phyloP scores from a whole-genome alignment of 345 rosid genomes.

The Camelina neglecta region DNA sequence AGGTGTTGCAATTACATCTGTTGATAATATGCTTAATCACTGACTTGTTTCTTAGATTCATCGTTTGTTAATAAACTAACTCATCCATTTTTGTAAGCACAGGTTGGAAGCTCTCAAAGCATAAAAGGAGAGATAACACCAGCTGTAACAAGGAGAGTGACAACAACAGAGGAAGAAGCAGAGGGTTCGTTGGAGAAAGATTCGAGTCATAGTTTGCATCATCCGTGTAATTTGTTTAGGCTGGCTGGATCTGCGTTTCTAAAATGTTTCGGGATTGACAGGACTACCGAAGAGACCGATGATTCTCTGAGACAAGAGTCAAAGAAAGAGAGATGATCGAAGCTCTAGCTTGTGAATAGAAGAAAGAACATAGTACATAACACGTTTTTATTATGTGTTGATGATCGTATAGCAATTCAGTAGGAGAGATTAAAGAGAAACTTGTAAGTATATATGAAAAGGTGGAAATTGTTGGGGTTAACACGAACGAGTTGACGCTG shows the following conservation, averaged over 20 bases:
- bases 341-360: constrained; percentile 30
- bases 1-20: constrained; percentile 6
- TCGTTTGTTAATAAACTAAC: background rate
- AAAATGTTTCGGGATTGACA: constrained; percentile 39
- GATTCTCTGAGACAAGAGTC: constrained; percentile 38
- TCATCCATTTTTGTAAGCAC: background rate
- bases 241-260: constrained; percentile 43
- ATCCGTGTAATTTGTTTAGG: constrained; percentile 43
- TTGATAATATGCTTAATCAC: background rate
- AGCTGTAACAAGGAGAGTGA: constrained; percentile 34
- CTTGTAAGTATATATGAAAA: constrained; percentile 19
- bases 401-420: constrained; percentile 16
- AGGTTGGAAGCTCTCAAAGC: constrained; percentile 34
- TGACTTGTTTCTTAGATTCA: background rate
- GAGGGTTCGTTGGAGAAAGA: constrained; percentile 29
- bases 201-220: constrained; percentile 21
- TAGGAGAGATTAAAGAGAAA: constrained; percentile 32
- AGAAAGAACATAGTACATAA: constrained; percentile 17
- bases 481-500: constrained; percentile 30
- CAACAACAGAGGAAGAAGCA: constrained; percentile 23
- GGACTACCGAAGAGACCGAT: constrained; percentile 26
- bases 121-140: constrained; percentile 43
- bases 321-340: constrained; percentile 42
- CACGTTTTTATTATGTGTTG: constrained; percentile 26
- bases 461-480: constrained; percentile 15